A percentile compares a stretch with the other conserved stretches of the same genome.
Conservation (phyloP, 768 basidiomycete genomes). For the Calocybe indica region DNA sequence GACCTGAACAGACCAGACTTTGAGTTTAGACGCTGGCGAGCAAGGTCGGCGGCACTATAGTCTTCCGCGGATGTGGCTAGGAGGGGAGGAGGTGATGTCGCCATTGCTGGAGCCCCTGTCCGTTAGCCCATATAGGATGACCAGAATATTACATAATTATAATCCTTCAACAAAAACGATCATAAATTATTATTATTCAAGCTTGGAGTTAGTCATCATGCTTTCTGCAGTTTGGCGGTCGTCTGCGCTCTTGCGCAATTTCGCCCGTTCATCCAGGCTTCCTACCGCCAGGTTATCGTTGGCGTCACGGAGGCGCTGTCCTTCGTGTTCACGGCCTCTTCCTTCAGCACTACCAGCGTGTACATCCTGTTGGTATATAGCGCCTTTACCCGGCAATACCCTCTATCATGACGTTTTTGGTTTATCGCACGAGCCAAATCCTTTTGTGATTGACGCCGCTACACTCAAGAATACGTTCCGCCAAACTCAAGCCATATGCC, state of each 20-base stretch:
- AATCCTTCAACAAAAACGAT: too few species aligned
- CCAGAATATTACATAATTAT: too few species aligned
- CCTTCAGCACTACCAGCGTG: constrained; percentile 72
- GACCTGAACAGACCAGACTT: constrained; percentile 27
- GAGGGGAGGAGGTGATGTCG: constrained; percentile 29
- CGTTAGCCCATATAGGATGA: too few species aligned
- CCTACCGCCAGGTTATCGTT: too few species aligned
- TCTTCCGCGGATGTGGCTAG: constrained; percentile 32
- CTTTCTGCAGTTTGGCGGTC: too few species aligned
- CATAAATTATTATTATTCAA: too few species aligned
- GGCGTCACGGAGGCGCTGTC: constrained; percentile 31
- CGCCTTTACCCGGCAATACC: constrained; percentile 44
- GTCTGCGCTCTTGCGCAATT: too few species aligned
- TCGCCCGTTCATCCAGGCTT: too few species aligned
- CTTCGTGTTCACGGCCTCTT: constrained; percentile 55
- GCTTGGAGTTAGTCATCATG: too few species aligned
- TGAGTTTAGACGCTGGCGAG: constrained; percentile 37
- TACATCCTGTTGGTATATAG: constrained; percentile 62
- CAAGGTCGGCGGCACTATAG: constrained; percentile 35
- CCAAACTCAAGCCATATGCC: constrained; percentile 67
- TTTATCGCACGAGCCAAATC: constrained; percentile 55
- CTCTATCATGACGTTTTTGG: constrained; percentile 68
- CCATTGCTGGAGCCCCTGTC: constrained; percentile 2
- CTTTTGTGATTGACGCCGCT: constrained; percentile 60
- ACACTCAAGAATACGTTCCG: constrained; percentile 63